Percentiles rank a stretch among this genome's conserved stretches.
Evolutionary conservation across 192 early-diverging fungal genomes (phyloP).

Genomic region (Coemansia sp.): DNA sequence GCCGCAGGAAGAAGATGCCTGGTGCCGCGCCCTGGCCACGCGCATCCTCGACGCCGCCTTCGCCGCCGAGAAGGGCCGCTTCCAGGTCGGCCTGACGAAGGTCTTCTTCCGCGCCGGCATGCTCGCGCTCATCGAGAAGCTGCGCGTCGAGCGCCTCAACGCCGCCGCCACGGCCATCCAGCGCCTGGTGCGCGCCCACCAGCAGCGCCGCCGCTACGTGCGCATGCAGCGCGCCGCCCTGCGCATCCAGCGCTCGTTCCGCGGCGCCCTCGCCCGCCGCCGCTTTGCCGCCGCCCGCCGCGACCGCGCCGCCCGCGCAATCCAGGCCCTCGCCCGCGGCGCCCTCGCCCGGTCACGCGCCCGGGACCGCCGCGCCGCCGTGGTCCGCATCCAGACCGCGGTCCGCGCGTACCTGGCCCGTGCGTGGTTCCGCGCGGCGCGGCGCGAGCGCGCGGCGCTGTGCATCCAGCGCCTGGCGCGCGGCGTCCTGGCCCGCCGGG

Average conservation of each 20-base stretch:
- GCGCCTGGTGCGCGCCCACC: slow-evolving; percentile 77
- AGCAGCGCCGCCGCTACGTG: slow-evolving; percentile 61
- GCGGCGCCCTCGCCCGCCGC: slow-evolving; percentile 65
- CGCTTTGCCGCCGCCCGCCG: slow-evolving; percentile 61
- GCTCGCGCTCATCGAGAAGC: slow-evolving; percentile 75
- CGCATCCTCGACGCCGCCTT: slow-evolving; percentile 70
- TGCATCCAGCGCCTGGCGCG: slow-evolving; percentile 78
- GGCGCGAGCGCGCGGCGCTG: slow-evolving; percentile 69
- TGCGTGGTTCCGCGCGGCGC: slow-evolving; percentile 59
- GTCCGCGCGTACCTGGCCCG: slow-evolving; percentile 72
- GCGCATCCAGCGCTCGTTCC: slow-evolving; percentile 65
- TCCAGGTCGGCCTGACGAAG: slow-evolving; percentile 92
- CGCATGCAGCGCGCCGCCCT: slow-evolving; percentile 63
- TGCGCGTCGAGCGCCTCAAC: slow-evolving; percentile 81
- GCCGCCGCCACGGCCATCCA: slow-evolving; percentile 85
- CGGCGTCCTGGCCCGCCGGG: slow-evolving; percentile 64
- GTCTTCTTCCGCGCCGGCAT: slow-evolving; percentile 99
- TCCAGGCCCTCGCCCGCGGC: slow-evolving; percentile 78
- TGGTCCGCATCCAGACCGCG: slow-evolving; percentile 68
- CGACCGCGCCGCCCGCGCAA: slow-evolving; percentile 67
- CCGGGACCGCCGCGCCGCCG: slow-evolving; percentile 37
- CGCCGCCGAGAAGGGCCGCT: slow-evolving; percentile 66
- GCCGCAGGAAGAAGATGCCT: slow-evolving; percentile 36
- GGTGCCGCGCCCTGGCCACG: slow-evolving; percentile 62
- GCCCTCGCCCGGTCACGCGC: slow-evolving; percentile 61